Evolutionary conservation across 768 basidiomycete genomes (phyloP).

Genomic region (Xerocomellus chrysenteron): DNA sequence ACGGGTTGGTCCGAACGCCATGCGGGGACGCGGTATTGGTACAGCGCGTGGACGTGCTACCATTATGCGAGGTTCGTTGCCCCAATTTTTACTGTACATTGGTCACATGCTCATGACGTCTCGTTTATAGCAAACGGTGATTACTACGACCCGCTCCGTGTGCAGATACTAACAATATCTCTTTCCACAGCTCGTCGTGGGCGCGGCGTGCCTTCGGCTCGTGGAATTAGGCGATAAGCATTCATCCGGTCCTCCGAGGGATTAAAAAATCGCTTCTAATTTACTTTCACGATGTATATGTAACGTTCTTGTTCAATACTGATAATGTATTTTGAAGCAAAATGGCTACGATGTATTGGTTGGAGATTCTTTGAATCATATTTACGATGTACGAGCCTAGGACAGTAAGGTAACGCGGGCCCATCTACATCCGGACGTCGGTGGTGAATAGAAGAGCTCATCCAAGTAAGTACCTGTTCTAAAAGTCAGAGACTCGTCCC

Average conservation of each 20-base stretch:
- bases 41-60: constrained; percentile 98
- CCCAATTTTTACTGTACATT: constrained; percentile 6
- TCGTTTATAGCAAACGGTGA: constrained; percentile 70
- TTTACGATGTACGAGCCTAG: not conserved
- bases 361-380: no score
- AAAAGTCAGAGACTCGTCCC: constrained; percentile 87
- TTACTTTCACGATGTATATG: constrained; percentile 13
- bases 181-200: constrained; percentile 72
- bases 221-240: constrained; percentile 78
- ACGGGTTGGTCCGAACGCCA: constrained; percentile 95
- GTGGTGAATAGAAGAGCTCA: not conserved
- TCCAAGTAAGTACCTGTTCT: constrained; percentile 10
- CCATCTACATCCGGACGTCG: no score
- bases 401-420: not conserved
- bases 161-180: constrained; percentile 14
- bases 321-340: constrained; percentile 7
- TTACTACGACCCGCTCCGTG: constrained; percentile 10
- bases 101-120: constrained; percentile 11
- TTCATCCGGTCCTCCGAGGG: not conserved
- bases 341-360: not conserved
- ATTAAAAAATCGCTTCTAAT: constrained; percentile 9
- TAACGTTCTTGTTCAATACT: constrained; percentile 12
- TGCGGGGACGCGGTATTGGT: constrained; percentile 98
- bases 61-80: constrained; percentile 87
- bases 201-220: constrained; percentile 71